Percentiles rank a stretch among this genome's conserved stretches.
Evolutionary conservation across 2,329 filamentous ascomycete genomes (phyloP).

Genomic region (Scopulariopsis brevicaulis): DNA sequence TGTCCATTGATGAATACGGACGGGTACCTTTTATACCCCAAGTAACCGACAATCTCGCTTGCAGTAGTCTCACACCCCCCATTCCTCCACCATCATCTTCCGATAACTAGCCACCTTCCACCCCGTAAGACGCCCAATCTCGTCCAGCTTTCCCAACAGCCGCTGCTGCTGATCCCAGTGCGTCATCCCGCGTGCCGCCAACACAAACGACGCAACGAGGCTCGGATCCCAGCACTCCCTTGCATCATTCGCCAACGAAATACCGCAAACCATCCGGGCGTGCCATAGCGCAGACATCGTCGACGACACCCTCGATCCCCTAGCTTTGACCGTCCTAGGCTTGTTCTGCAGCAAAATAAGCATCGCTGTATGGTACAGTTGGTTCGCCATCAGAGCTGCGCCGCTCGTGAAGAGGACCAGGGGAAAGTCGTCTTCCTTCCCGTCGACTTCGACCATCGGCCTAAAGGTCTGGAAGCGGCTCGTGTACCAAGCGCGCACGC

Average conservation of each 20-base stretch:
- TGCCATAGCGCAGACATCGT: slow-evolving; percentile 34
- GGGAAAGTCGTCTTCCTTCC: slow-evolving; percentile 18
- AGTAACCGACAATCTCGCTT: neutral
- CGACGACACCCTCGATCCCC: slow-evolving; percentile 15
- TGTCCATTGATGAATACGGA: too few species aligned
- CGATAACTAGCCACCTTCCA: slow-evolving; percentile 19
- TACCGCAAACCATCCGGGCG: slow-evolving; percentile 34
- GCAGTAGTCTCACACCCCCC: neutral
- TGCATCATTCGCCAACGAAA: slow-evolving; percentile 32
- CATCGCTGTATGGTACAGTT: slow-evolving; percentile 45
- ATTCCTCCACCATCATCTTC: neutral
- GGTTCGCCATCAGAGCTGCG: slow-evolving; percentile 35
- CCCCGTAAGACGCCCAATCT: slow-evolving; percentile 25
- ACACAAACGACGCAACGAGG: slow-evolving; percentile 31
- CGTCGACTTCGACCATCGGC: slow-evolving; percentile 17
- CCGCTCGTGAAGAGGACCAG: slow-evolving; percentile 24
- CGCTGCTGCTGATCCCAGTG: slow-evolving; percentile 33
- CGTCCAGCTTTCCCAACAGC: slow-evolving; percentile 25
- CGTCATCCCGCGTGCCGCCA: slow-evolving; percentile 33
- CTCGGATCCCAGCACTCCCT: slow-evolving; percentile 33
- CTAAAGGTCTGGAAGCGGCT: slow-evolving; percentile 18
- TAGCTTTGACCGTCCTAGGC: slow-evolving; percentile 27
- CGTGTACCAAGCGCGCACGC: slow-evolving; percentile 19
- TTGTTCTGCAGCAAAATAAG: slow-evolving; percentile 37
- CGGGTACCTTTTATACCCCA: too few species aligned